phyloP scores from a whole-genome alignment of 2,329 filamentous ascomycete genomes.

The Blastomyces percursus region DNA sequence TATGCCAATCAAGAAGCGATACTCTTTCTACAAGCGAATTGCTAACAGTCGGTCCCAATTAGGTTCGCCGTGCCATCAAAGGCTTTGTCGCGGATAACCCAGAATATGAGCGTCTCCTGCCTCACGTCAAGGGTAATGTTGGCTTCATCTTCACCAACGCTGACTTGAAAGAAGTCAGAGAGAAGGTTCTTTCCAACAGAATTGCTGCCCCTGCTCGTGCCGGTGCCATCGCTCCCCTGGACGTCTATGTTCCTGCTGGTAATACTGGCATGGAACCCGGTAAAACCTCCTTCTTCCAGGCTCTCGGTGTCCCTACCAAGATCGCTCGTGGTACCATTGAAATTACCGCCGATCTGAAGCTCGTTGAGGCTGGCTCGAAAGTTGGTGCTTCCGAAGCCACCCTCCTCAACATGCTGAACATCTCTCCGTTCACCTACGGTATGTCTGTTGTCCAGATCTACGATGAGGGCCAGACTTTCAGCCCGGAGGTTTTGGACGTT shows the following conservation, averaged over 20 bases:
- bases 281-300: conserved; percentile 99
- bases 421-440: conserved; percentile 99
- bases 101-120: conserved; percentile 96
- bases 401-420: conserved; percentile 99
- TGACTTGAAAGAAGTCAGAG: conserved; percentile 83
- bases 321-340: conserved; percentile 99
- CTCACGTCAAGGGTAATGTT: conserved; percentile 93
- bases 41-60: conserved; percentile 6
- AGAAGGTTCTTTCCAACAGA: conserved; percentile 93
- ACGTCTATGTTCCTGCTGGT: conserved; percentile 92
- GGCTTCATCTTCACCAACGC: conserved; percentile 99
- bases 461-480: conserved; percentile 92
- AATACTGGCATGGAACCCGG: conserved; percentile 99
- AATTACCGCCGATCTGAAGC: conserved; percentile 96
- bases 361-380: conserved; percentile 84
- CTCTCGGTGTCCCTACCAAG: conserved; percentile 99
- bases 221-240: conserved; percentile 83
- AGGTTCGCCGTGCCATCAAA: conserved; percentile 95
- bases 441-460: conserved; percentile 96
- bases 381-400: conserved; percentile 98
- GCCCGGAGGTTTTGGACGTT: conserved; percentile 76
- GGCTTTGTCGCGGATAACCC: conserved; percentile 82
- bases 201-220: conserved; percentile 96
- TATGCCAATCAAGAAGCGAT: conserved; percentile 33
- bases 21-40: conserved; percentile 7